Conservation (phyloP, 2,329 filamentous ascomycete species). For the Aspergillus phoenicis region DNA sequence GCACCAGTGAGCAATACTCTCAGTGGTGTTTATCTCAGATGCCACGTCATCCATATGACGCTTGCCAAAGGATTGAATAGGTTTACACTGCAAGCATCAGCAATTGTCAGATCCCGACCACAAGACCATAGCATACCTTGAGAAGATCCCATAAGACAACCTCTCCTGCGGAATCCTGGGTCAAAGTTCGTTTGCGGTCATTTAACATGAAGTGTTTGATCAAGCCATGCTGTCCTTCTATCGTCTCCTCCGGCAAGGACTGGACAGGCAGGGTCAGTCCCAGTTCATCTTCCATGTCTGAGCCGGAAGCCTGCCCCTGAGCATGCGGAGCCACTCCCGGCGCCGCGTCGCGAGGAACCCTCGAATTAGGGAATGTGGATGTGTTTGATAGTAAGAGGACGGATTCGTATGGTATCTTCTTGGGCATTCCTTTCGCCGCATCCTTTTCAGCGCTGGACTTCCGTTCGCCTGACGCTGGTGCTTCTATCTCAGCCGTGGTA, state of each 20-base stretch:
- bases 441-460: conserved; percentile 18
- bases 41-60: conserved; percentile 91
- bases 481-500: conserved; percentile 69
- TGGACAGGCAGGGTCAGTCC: conserved; percentile 65
- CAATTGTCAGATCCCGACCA: background rate
- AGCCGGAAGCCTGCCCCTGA: conserved; percentile 60
- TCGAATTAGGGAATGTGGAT: conserved; percentile 67
- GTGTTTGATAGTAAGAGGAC: conserved; percentile 83
- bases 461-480: conserved; percentile 43
- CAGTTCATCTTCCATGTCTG: conserved; percentile 52
- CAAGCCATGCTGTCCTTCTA: conserved; percentile 92
- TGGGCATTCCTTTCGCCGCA: conserved; percentile 19
- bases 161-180: conserved; percentile 91
- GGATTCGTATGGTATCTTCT: conserved; percentile 73
- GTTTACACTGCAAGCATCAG: conserved; percentile 66
- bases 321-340: conserved; percentile 52
- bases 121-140: conserved; percentile 56
- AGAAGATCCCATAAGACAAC: conserved; percentile 94
- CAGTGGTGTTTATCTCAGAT: conserved; percentile 79
- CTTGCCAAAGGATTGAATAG: conserved; percentile 90
- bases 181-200: conserved; percentile 84
- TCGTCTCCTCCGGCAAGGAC: conserved; percentile 72
- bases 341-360: conserved; percentile 60
- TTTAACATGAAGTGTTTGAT: conserved; percentile 93
- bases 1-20: conserved; percentile 94